phyloP scores from a whole-genome alignment of 768 basidiomycete genomes.

The Suillus weaverae region DNA sequence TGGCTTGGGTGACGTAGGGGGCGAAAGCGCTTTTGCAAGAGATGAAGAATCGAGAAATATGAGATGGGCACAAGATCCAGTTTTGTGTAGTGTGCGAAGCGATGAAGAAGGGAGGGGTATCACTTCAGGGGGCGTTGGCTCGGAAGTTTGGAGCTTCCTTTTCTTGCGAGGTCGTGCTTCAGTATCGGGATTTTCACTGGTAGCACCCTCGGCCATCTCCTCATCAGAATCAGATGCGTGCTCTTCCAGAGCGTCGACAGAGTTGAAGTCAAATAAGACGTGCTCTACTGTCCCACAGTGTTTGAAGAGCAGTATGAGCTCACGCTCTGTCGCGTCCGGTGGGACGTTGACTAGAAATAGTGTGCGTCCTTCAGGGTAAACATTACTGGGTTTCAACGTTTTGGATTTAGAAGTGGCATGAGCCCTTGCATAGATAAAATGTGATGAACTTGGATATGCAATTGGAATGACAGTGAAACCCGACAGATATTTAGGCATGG shows the following conservation, averaged over 20 bases:
- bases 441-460: conserved; percentile 45
- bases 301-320: conserved; percentile 77
- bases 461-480: conserved; percentile 41
- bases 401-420: conserved; percentile 53
- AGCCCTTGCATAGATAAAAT: conserved; percentile 76
- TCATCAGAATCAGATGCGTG: conserved; percentile 29
- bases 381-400: conserved; percentile 18
- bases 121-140: conserved; percentile 46
- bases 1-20: conserved; percentile 44
- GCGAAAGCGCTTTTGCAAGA: conserved; percentile 60
- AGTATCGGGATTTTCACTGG: not conserved
- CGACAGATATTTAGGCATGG: conserved; percentile 20
- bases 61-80: conserved; percentile 72
- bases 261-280: conserved; percentile 61
- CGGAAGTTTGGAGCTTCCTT: conserved; percentile 26
- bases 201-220: not conserved
- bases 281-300: conserved; percentile 74
- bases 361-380: conserved; percentile 60
- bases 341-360: conserved; percentile 90
- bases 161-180: conserved; percentile 32
- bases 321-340: conserved; percentile 82
- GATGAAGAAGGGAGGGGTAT: conserved; percentile 55
- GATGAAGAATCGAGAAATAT: conserved; percentile 72
- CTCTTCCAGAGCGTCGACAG: conserved; percentile 15
- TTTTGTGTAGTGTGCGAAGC: conserved; percentile 57